These are phyloP conservation scores for Euryodendron excelsum DNA, from an alignment of 148 eudicot genomes.

Conservation along the genomic window DNA sequence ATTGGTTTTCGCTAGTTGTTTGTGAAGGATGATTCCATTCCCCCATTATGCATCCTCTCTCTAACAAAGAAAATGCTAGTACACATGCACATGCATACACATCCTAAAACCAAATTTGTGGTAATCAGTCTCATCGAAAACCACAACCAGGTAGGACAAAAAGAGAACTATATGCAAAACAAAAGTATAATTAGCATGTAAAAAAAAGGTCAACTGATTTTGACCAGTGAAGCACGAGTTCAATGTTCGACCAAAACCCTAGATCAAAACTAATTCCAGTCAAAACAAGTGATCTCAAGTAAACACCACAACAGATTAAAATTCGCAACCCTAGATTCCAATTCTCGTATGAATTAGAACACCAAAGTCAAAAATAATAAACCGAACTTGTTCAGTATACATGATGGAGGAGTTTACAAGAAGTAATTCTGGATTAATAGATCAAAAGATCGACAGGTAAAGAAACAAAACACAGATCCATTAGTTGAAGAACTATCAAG, in stretches of 20 bases:
- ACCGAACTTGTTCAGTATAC: not conserved
- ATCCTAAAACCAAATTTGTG: not conserved
- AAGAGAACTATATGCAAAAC: not conserved
- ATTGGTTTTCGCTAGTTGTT: not conserved
- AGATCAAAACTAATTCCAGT: constrained; percentile 16
- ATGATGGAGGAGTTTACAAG: not conserved
- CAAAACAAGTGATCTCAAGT: not conserved
- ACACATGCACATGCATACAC: not conserved
- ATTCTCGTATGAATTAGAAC: not conserved
- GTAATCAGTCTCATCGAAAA: not conserved
- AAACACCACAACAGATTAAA: not conserved
- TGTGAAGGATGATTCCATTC: constrained; percentile 4
- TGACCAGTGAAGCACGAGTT: not conserved
- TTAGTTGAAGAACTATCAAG: not conserved
- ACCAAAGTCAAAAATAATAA: not conserved
- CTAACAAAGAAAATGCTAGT: not conserved
- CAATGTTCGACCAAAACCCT: constrained; percentile 7
- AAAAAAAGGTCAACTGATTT: not conserved
- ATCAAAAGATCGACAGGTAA: not conserved
- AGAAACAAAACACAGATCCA: constrained; percentile 6
- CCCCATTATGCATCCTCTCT: not conserved
- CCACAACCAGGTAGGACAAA: not conserved
- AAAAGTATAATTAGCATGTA: not conserved
- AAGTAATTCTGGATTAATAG: not conserved
- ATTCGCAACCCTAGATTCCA: not conserved